These are phyloP conservation scores for Adiantum capillusveneris DNA, from an alignment of 75 land plant genomes.

Conservation along the genomic window DNA sequence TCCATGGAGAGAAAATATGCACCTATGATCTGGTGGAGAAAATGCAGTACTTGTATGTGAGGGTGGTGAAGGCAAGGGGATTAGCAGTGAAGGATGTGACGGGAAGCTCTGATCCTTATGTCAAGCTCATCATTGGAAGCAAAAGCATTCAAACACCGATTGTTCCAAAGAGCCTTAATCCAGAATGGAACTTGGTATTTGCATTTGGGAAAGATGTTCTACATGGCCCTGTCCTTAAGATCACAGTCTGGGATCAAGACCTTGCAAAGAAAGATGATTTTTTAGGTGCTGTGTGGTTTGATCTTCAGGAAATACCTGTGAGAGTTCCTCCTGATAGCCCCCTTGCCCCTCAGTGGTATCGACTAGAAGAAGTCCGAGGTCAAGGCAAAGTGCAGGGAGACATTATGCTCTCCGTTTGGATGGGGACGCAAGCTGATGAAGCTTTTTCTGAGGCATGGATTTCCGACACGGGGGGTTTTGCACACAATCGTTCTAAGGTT, in stretches of 20 bases:
- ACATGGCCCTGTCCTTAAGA: slow-evolving; percentile 40
- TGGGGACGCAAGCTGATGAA: slow-evolving; percentile 76
- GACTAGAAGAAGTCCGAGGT: slow-evolving; percentile 35
- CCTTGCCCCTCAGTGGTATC: slow-evolving; percentile 70
- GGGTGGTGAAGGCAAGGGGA: slow-evolving; percentile 61
- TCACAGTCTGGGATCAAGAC: slow-evolving; percentile 63
- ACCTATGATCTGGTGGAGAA: slow-evolving; percentile 72
- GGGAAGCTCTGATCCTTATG: slow-evolving; percentile 69
- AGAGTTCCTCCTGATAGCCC: slow-evolving; percentile 69
- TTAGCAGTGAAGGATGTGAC: slow-evolving; percentile 58
- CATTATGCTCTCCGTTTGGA: slow-evolving; percentile 75
- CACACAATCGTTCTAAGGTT: slow-evolving; percentile 47
- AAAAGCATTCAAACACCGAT: slow-evolving; percentile 44
- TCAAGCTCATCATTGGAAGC: slow-evolving; percentile 68
- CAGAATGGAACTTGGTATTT: slow-evolving; percentile 63
- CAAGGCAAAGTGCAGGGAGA: slow-evolving; percentile 29
- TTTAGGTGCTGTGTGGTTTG: slow-evolving; percentile 45
- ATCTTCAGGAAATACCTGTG: slow-evolving; percentile 40
- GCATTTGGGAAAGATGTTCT: slow-evolving; percentile 54
- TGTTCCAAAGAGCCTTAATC: slow-evolving; percentile 48
- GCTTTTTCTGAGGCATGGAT: slow-evolving; percentile 56
- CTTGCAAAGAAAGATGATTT: slow-evolving; percentile 51
- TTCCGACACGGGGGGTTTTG: slow-evolving; percentile 39
- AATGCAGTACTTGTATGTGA: slow-evolving; percentile 69
- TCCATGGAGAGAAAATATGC: slow-evolving; percentile 7